Conservation (phyloP, 164 flowering plant species). For the Cinnamomum chago region DNA sequence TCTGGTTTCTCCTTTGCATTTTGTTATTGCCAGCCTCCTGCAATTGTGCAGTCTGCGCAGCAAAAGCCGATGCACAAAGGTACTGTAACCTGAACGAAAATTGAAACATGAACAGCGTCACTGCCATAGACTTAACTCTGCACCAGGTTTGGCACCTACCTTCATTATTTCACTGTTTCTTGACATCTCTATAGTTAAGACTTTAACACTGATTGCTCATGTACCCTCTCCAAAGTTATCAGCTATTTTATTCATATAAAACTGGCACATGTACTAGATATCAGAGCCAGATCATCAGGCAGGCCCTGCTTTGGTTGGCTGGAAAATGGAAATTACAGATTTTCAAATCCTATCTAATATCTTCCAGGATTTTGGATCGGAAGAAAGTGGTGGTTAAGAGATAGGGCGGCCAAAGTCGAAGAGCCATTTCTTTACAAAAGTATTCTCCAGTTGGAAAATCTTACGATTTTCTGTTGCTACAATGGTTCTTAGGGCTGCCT, state of each 20-base stretch:
- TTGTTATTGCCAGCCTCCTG: background rate
- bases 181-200: background rate
- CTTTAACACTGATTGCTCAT: background rate
- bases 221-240: background rate
- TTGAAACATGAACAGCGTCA: background rate
- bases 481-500: too few relatives aligned
- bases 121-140: background rate
- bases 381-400: too few relatives aligned
- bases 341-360: too few relatives aligned
- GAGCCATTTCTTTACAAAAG: too few relatives aligned
- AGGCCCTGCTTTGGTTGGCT: too few relatives aligned
- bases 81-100: background rate
- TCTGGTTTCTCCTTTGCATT: background rate
- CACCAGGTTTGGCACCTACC: background rate
- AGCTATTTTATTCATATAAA: too few relatives aligned
- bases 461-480: too few relatives aligned
- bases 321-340: too few relatives aligned
- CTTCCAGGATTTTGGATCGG: too few relatives aligned
- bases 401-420: too few relatives aligned
- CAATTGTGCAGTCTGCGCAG: background rate
- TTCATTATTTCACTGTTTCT: background rate
- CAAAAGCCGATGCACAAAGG: background rate
- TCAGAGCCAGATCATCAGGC: background rate
- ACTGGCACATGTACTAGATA: background rate
- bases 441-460: too few relatives aligned